Evolutionary conservation across 169 alveolate genomes (phyloP).

Genomic region (Plasmodium billcollinsi): DNA sequence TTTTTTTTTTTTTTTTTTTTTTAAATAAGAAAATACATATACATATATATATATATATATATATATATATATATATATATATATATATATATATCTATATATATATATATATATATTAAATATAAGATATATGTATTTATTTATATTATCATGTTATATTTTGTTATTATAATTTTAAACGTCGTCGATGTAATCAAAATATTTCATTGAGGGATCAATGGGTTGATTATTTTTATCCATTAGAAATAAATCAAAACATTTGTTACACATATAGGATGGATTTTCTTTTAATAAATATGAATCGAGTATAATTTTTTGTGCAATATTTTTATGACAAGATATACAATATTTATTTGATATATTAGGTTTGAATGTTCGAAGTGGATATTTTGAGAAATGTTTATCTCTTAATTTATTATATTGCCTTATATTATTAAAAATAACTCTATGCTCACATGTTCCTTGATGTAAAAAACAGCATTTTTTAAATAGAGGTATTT

Average conservation of each 20-base stretch:
- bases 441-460: slow-evolving; percentile 89
- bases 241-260: slow-evolving; percentile 82
- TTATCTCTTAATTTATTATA: slow-evolving; percentile 50
- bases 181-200: slow-evolving; percentile 67
- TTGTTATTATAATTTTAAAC: slow-evolving; percentile 9
- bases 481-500: slow-evolving; percentile 83
- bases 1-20: too few species aligned
- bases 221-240: slow-evolving; percentile 68
- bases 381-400: slow-evolving; percentile 84
- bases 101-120: not conserved
- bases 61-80: not conserved
- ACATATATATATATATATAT: not conserved
- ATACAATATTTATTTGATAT: slow-evolving; percentile 80
- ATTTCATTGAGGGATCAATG: slow-evolving; percentile 51
- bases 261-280: slow-evolving; percentile 86
- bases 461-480: slow-evolving; percentile 89
- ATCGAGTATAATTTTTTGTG: slow-evolving; percentile 83
- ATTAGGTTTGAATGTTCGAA: slow-evolving; percentile 85
- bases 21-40: not conserved
- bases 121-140: too few species aligned
- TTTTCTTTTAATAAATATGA: slow-evolving; percentile 85
- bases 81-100: slow-evolving; percentile 2
- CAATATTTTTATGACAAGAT: slow-evolving; percentile 84
- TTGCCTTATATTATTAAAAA: slow-evolving; percentile 83
- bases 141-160: not conserved